These are phyloP conservation scores for Cercophora samala DNA, from an alignment of 495 filamentous ascomycete species.

Conservation along the genomic window DNA sequence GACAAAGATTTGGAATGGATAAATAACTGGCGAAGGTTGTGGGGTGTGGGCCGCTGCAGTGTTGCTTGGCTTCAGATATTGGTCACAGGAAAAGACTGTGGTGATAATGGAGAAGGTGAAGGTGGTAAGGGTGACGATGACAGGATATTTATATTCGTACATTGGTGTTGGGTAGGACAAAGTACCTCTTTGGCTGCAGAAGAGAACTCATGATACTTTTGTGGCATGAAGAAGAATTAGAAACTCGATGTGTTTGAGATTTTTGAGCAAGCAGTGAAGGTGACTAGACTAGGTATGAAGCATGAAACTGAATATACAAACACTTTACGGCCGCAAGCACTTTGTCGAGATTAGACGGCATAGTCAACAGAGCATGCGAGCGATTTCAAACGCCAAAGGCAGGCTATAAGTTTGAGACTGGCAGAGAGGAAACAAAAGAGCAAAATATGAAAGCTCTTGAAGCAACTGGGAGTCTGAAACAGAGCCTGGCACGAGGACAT, in stretches of 20 bases:
- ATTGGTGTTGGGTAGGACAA: not conserved
- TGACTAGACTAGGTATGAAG: not conserved
- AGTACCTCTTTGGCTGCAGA: not conserved
- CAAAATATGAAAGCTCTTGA: too few relatives aligned
- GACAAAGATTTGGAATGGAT: not conserved
- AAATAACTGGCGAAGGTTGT: not conserved
- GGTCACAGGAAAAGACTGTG: not conserved
- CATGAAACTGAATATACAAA: not conserved
- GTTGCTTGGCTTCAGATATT: not conserved
- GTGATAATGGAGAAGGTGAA: not conserved
- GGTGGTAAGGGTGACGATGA: not conserved
- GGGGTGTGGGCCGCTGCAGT: not conserved
- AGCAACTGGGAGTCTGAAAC: too few relatives aligned
- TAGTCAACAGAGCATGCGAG: too few relatives aligned
- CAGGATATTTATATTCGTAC: not conserved
- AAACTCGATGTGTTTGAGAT: too few relatives aligned
- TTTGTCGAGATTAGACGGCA: not conserved
- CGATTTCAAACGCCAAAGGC: too few relatives aligned
- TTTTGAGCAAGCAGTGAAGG: not conserved
- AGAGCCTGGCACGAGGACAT: too few relatives aligned
- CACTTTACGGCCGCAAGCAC: not conserved
- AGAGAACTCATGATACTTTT: not conserved
- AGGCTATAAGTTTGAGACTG: too few relatives aligned
- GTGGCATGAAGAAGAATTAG: not conserved
- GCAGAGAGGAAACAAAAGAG: too few relatives aligned